These are phyloP conservation scores for Leucoagaricus sp. DNA, from an alignment of 1,284 basidiomycete species.

Conservation along the genomic window DNA sequence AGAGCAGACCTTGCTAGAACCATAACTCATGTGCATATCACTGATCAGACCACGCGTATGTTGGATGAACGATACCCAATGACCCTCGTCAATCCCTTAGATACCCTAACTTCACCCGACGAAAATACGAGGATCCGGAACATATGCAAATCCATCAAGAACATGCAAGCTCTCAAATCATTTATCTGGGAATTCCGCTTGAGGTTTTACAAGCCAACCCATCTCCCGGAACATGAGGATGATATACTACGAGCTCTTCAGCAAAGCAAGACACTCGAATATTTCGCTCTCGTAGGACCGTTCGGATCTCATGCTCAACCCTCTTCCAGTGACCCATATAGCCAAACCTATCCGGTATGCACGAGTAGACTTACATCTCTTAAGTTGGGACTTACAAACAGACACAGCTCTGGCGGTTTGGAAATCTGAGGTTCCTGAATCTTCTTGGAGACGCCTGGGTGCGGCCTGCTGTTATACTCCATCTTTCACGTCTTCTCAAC, in stretches of 20 bases:
- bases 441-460: conserved; percentile 41
- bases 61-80: conserved; percentile 38
- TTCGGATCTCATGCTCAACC: conserved; percentile 37
- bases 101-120: conserved; percentile 21
- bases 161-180: conserved; percentile 40
- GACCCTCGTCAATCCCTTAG: conserved; percentile 30
- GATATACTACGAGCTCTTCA: conserved; percentile 32
- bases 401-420: conserved; percentile 41
- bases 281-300: conserved; percentile 36
- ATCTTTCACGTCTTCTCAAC: conserved; percentile 37
- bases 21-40: conserved; percentile 41
- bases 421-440: conserved; percentile 37
- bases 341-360: conserved; percentile 39
- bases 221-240: conserved; percentile 35
- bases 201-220: conserved; percentile 24
- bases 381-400: neutral
- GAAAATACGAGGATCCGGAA: conserved; percentile 35
- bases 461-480: conserved; percentile 31
- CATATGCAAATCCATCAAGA: conserved; percentile 38
- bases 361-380: neutral
- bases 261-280: conserved; percentile 28
- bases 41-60: conserved; percentile 33
- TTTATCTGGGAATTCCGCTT: conserved; percentile 41
- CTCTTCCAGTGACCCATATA: conserved; percentile 29
- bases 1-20: conserved; percentile 45